Conservation (phyloP, 768 basidiomycete genomes). For the Mycena albidolilacea region DNA sequence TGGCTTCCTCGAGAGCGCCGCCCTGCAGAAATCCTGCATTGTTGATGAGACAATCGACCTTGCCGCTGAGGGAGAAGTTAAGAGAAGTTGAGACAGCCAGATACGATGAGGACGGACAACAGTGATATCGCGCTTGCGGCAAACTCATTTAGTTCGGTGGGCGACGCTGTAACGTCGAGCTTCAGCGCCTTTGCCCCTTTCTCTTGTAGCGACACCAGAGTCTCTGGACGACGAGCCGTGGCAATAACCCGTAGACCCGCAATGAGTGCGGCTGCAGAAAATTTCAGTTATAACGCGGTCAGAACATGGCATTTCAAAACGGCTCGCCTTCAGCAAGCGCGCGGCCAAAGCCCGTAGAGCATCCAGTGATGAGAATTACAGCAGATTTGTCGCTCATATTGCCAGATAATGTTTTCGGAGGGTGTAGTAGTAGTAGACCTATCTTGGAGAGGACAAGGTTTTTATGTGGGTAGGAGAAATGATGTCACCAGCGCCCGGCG, state of each 20-base stretch:
- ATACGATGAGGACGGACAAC: conserved; percentile 2
- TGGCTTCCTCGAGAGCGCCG: conserved; percentile 39
- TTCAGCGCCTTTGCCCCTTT: conserved; percentile 21
- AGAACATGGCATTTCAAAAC: too few relatives aligned
- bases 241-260: conserved; percentile 24
- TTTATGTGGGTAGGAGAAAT: too few relatives aligned
- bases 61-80: conserved; percentile 30
- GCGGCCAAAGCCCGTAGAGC: conserved; percentile 25
- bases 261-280: conserved; percentile 16
- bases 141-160: conserved; percentile 17
- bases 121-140: conserved; percentile 4
- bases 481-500: too few relatives aligned
- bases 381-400: conserved; percentile 1
- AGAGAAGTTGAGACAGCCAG: neutral
- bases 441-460: too few relatives aligned
- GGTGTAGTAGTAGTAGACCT: too few relatives aligned
- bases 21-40: conserved; percentile 46
- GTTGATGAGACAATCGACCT: conserved; percentile 46
- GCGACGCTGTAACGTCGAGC: conserved; percentile 24
- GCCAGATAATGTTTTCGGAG: too few relatives aligned
- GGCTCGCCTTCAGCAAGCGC: too few relatives aligned
- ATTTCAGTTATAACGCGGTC: neutral
- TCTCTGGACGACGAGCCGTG: conserved; percentile 29
- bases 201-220: conserved; percentile 4
- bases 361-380: conserved; percentile 31